Evolutionary conservation across 441 rosid species (phyloP), one percentile per base, ranked within the genome.

Genomic region (Capsella rubella): DNA sequence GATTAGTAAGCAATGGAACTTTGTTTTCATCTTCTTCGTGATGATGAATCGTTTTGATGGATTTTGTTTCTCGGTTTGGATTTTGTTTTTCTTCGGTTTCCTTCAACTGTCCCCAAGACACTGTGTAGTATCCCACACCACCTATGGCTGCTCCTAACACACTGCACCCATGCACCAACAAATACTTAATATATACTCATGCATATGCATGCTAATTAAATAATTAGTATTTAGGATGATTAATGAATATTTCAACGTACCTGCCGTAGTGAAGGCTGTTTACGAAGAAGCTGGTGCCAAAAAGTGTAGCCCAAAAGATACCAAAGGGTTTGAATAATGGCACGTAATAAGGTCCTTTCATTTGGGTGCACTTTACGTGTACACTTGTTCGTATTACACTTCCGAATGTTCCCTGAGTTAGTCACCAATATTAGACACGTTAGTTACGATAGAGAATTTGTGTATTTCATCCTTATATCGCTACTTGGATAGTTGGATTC

Each of bases 251-350:
- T 18, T 31, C 46, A 0, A 1, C 74, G 11, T 6, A 72, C 98
- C 93, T 93, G 79, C 94, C 98, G 58, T 93, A 90, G 55, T 82
- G 89, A 75, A 89, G 88, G 78, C 90, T 85, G 63, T 81, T 88
- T 55, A 83, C 85, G 59, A 90, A 90, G 92, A 93, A 93, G 80
- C 71, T 68, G 40, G 81, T 73, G n/a, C 93, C 91, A 15, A 90
- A 89, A 67, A 82, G 52, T 42, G 88, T 78, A 4, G 95, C 97
- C 76, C 87, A 93, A 47, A 85, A 77, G 31, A 88, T 84, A 69
- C 95, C 92, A 59, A 90, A 88, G 31, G 95, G 97, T 80, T 87
- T 92, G 70, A 89, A 89, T 86, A 90, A 71, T 60, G 89, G 86
- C 61, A 87, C 91, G 63, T 87, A 89, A 46, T 78, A 77, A 64